Evolutionary conservation across 192 early-diverging fungal species (phyloP).

Genomic region (Paraglomus occultum): DNA sequence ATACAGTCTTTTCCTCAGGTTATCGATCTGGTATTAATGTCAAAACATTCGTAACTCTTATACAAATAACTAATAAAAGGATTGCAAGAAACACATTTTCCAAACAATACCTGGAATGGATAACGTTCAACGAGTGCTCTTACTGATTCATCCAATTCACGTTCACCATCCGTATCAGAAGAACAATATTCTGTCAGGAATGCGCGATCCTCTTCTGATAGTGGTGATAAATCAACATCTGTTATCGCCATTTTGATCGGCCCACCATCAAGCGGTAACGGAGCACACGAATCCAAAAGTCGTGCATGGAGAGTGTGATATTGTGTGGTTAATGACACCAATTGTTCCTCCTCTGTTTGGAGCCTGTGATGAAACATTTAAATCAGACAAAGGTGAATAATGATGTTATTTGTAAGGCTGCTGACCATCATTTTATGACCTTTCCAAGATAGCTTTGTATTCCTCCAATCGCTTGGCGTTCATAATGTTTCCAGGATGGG

Average conservation of each 20-base stretch:
- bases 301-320: slow-evolving; percentile 20
- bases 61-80: background rate
- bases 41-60: background rate
- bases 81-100: too few relatives aligned
- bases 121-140: too few relatives aligned
- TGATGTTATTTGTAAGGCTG: too few relatives aligned
- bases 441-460: slow-evolving; percentile 30
- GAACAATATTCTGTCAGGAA: slow-evolving; percentile 28
- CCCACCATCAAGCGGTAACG: background rate
- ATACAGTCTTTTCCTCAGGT: slow-evolving; percentile 22
- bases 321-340: background rate
- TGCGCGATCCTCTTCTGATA: slow-evolving; percentile 27
- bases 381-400: background rate
- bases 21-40: slow-evolving; percentile 24
- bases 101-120: too few relatives aligned
- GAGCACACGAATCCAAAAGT: slow-evolving; percentile 7
- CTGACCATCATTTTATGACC: slow-evolving; percentile 6
- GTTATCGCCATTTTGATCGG: background rate
- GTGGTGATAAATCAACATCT: slow-evolving; percentile 13
- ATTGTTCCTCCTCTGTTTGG: slow-evolving; percentile 22
- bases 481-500: slow-evolving; percentile 44
- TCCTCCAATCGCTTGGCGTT: slow-evolving; percentile 32
- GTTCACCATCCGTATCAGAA: slow-evolving; percentile 1
- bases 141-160: background rate
- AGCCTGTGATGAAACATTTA: slow-evolving; percentile 10